Conservation (phyloP, 192 early-diverging fungal genomes). For the Dispira parvispora region DNA sequence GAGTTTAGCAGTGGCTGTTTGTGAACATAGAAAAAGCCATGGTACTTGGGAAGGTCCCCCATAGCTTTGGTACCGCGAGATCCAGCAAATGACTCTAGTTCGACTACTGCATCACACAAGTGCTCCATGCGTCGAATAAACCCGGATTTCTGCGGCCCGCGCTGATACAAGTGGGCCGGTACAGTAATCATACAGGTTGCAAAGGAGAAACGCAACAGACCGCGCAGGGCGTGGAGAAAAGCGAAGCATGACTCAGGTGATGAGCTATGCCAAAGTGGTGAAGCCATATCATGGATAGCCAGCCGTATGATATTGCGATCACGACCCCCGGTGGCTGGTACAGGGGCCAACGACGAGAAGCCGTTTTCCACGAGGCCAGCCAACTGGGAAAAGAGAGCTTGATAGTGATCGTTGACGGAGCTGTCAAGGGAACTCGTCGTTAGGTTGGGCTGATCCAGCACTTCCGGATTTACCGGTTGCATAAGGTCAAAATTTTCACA, state of each 20-base stretch:
- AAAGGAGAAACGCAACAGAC: conserved; percentile 59
- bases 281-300: conserved; percentile 62
- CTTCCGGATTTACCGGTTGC: conserved; percentile 40
- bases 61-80: conserved; percentile 31
- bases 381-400: conserved; percentile 27
- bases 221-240: conserved; percentile 60
- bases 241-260: conserved; percentile 27
- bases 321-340: too few relatives aligned
- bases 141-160: conserved; percentile 13
- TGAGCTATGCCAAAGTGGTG: conserved; percentile 56
- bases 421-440: conserved; percentile 27
- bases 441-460: conserved; percentile 34
- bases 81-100: conserved; percentile 83
- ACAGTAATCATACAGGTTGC: conserved; percentile 64
- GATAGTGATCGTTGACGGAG: conserved; percentile 15
- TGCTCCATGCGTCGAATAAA: conserved; percentile 57
- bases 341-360: conserved; percentile 35
- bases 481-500: conserved; percentile 79
- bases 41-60: conserved; percentile 53
- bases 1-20: conserved; percentile 66
- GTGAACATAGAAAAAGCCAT: conserved; percentile 76
- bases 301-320: conserved; percentile 59
- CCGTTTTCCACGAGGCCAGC: conserved; percentile 39
- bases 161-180: conserved; percentile 57
- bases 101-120: conserved; percentile 68